Conservation (phyloP, 2,329 filamentous ascomycete species). For the Talaromyces pinophilus region DNA sequence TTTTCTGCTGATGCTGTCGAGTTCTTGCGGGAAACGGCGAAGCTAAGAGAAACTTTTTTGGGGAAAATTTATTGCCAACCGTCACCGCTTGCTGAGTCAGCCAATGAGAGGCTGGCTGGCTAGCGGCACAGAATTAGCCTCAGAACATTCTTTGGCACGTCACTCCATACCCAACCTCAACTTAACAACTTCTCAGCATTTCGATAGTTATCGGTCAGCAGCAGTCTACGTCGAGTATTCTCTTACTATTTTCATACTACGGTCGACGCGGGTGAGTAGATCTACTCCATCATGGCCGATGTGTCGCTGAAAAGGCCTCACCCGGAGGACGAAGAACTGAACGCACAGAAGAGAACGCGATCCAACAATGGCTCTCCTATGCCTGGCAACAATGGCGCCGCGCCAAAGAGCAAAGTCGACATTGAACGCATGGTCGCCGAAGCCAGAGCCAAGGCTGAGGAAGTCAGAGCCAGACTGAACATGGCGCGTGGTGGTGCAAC, state of each 20-base stretch:
- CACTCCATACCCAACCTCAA: conserved; percentile 1
- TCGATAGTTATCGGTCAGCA: background rate
- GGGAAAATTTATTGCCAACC: conserved; percentile 42
- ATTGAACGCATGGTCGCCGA: conserved; percentile 52
- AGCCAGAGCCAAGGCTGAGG: conserved; percentile 52
- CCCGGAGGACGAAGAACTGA: conserved; percentile 48
- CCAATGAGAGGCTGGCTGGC: conserved; percentile 7
- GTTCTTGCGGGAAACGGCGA: background rate
- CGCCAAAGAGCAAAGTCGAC: conserved; percentile 42
- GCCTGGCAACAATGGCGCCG: conserved; percentile 40
- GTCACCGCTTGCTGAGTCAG: conserved; percentile 33
- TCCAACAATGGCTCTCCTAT: conserved; percentile 54
- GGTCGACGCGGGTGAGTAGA: conserved; percentile 29
- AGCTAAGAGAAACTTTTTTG: conserved; percentile 33
- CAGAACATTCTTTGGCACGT: conserved; percentile 17
- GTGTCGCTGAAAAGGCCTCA: conserved; percentile 52
- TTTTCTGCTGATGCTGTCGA: conserved; percentile 22
- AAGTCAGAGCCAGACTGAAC: conserved; percentile 50
- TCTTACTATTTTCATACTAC: background rate
- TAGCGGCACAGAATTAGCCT: conserved; percentile 2
- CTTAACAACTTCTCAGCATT: background rate
- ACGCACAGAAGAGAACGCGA: conserved; percentile 50
- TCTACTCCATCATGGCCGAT: conserved; percentile 44
- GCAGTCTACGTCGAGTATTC: background rate
- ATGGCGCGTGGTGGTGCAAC: conserved; percentile 35